Base-by-base conservation (phyloP, 1,284 basidiomycete genomes). In the Athelia psychrophila region DNA sequence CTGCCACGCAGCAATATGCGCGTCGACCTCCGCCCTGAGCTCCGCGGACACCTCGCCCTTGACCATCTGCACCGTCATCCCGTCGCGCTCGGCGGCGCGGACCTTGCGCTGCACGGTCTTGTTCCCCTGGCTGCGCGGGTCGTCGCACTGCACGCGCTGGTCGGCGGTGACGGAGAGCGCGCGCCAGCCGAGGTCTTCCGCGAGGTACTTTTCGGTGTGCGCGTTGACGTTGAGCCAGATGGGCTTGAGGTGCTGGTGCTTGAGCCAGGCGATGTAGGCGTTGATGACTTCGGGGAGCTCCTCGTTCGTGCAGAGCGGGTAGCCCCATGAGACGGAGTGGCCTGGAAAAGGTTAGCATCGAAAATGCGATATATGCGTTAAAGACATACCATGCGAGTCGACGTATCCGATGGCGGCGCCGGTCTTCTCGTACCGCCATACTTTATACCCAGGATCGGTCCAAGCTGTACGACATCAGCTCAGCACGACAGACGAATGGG, bases 91-190 rank as follows among this genome's bases (percentile, higher is more conserved):
- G 22, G 78, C 78, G 10, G 73, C 69, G 49, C 75, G 73, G 32
- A 78, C 69, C 71, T 79, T 78, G 56, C 74, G 65, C 55, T 71
- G 64, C 44, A 77, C 70, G 30, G 73, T 72, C 56, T 72, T 71
- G 58, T 77, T 74, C 53, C 74, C 19, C 60, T 59, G 53, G 69
- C 66, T 22, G 72, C 67, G 18, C 78, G 75, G 52, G 76, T 69
- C 38, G 38, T 22, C 20, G 38, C 38, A 42, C n/a, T 22, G 38
- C n/a, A 80, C 65, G 15, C 79, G 71, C 58, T 80, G 75, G 59
- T 83, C 81, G 9, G 77, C 78, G 15, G 76, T 71, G 44, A 75
- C 78, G 45, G 75, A 71, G 46, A 84, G 63, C 19, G 75, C 71
- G 47, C 73, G 71, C 81, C 81, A 83, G 13, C 73, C 72, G 47